These are phyloP conservation scores for Saussurea involucrata DNA, from an alignment of 129 eudicot species.

Conservation along the genomic window DNA sequence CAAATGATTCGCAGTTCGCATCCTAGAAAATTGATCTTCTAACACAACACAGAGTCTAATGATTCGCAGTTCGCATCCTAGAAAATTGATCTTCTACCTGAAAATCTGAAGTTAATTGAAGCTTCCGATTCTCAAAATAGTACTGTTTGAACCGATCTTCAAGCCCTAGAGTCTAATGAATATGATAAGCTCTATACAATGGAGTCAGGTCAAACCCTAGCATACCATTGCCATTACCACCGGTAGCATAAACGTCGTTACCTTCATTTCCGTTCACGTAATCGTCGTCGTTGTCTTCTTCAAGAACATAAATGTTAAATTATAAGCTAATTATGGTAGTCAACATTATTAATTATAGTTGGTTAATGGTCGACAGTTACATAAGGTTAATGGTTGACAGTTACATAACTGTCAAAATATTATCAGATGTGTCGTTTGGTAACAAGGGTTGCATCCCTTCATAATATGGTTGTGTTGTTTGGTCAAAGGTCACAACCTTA, in stretches of 20 bases:
- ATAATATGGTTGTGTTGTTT: no score
- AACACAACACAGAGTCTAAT: slow-evolving; percentile 87
- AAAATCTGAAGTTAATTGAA: slow-evolving; percentile 92
- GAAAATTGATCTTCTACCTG: slow-evolving; percentile 99
- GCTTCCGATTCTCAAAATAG: slow-evolving; percentile 87
- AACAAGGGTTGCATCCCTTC: no score
- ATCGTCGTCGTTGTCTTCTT: slow-evolving; percentile 74
- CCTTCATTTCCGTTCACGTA: slow-evolving; percentile 33
- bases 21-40: slow-evolving; percentile 96
- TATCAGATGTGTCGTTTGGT: no score
- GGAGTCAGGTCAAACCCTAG: slow-evolving; percentile 88
- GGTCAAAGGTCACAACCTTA: no score
- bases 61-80: no score
- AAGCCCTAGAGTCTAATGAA: slow-evolving; percentile 83
- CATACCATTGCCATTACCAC: slow-evolving; percentile 37
- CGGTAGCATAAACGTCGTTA: slow-evolving; percentile 31
- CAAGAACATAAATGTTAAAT: no score
- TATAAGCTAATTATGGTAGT: no score
- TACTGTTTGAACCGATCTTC: slow-evolving; percentile 76
- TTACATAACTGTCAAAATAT: no score
- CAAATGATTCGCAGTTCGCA: slow-evolving; percentile 98
- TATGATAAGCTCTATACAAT: slow-evolving; percentile 80
- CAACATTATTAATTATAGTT: no score
- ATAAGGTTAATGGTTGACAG: no score
- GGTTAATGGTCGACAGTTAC: no score